Evolutionary conservation across 2,329 filamentous ascomycete species (phyloP).

Genomic region (Penicillium corylophilum): DNA sequence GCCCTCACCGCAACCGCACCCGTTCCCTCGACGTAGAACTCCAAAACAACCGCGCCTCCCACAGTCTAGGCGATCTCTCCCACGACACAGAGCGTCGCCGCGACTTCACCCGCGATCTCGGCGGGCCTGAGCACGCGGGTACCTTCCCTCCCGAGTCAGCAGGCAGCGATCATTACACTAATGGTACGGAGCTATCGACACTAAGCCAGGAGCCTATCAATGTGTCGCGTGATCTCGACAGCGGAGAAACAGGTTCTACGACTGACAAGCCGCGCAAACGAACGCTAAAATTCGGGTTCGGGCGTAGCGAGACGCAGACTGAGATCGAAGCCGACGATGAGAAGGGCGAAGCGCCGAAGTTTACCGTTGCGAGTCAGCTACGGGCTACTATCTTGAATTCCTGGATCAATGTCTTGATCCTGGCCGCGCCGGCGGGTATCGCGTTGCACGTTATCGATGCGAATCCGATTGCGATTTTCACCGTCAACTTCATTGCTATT

Average conservation of each 20-base stretch:
- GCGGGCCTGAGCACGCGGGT: slow-evolving; percentile 24
- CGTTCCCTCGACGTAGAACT: slow-evolving; percentile 33
- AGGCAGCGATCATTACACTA: slow-evolving; percentile 20
- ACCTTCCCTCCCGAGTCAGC: slow-evolving; percentile 28
- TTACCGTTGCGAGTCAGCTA: slow-evolving; percentile 41
- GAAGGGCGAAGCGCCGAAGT: slow-evolving; percentile 30
- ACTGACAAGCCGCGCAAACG: slow-evolving; percentile 24
- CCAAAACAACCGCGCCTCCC: slow-evolving; percentile 13
- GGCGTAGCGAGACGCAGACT: slow-evolving; percentile 1
- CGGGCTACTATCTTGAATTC: slow-evolving; percentile 75
- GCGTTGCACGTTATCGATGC: slow-evolving; percentile 65
- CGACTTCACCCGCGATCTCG: slow-evolving; percentile 27
- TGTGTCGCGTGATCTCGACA: slow-evolving; percentile 8
- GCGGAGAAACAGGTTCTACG: too few relatives aligned
- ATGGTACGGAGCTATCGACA: slow-evolving; percentile 24
- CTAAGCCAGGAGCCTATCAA: slow-evolving; percentile 34
- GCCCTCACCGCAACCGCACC: slow-evolving; percentile 26
- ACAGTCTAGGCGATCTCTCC: slow-evolving; percentile 26
- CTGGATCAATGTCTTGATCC: slow-evolving; percentile 80
- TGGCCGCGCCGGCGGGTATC: slow-evolving; percentile 78
- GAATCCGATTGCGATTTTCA: slow-evolving; percentile 67
- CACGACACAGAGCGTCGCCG: slow-evolving; percentile 24
- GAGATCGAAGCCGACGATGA: slow-evolving; percentile 13
- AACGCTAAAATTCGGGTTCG: slow-evolving; percentile 16
- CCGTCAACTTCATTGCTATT: slow-evolving; percentile 92